These are phyloP conservation scores for Auricularia sp. DNA, from an alignment of 768 basidiomycete genomes.

Conservation along the genomic window DNA sequence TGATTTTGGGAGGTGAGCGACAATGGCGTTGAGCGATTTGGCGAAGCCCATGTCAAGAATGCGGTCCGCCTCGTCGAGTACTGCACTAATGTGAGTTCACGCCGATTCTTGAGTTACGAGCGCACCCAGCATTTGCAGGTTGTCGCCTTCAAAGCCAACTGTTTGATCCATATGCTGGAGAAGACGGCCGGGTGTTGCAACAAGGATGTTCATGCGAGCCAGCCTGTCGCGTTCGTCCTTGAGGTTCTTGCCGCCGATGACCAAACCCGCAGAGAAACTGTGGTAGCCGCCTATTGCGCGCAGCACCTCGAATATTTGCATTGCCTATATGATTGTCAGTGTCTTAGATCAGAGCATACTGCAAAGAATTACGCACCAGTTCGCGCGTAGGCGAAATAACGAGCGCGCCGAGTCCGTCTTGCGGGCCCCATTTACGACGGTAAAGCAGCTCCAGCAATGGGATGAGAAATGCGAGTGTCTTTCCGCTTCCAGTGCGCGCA, in stretches of 20 bases:
- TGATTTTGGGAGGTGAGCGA: constrained; percentile 82
- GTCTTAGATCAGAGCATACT: constrained; percentile 2
- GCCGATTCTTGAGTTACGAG: constrained; percentile 8
- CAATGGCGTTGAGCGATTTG: constrained; percentile 76
- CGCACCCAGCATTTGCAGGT: constrained; percentile 84
- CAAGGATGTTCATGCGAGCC: constrained; percentile 94
- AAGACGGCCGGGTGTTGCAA: constrained; percentile 90
- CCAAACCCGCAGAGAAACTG: constrained; percentile 84
- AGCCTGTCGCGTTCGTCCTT: constrained; percentile 87
- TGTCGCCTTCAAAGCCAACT: constrained; percentile 83
- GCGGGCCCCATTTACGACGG: constrained; percentile 58
- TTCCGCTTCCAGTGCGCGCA: constrained; percentile 63
- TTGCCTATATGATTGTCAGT: constrained; percentile 48
- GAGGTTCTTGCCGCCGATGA: constrained; percentile 93
- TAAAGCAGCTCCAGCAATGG: constrained; percentile 58
- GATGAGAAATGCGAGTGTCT: constrained; percentile 64
- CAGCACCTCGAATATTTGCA: constrained; percentile 95
- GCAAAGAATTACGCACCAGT: constrained; percentile 44
- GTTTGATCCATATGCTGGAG: constrained; percentile 99
- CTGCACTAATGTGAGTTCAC: constrained; percentile 27
- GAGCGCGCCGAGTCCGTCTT: constrained; percentile 74
- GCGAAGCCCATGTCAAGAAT: constrained; percentile 96
- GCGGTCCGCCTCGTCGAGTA: constrained; percentile 94
- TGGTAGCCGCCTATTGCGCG: constrained; percentile 90
- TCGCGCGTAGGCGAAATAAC: constrained; percentile 93